These are phyloP conservation scores for Suillus luteus DNA, from an alignment of 768 basidiomycete genomes.

Conservation along the genomic window DNA sequence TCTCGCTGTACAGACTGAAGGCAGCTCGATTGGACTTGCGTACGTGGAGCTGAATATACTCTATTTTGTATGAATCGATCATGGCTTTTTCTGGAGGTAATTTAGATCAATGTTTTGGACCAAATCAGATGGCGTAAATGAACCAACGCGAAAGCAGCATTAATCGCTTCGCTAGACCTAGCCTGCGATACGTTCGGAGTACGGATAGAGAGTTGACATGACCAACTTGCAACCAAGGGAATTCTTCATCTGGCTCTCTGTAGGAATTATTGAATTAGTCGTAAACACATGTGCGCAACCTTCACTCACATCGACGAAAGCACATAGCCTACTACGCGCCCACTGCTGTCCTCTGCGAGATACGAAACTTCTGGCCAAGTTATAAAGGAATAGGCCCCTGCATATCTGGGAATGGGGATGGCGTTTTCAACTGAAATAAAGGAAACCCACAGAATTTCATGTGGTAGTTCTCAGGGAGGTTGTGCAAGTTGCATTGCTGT, in stretches of 20 bases:
- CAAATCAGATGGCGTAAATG: neutral
- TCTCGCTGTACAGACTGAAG: constrained; percentile 21
- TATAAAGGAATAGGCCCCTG: constrained; percentile 49
- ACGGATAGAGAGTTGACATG: constrained; percentile 33
- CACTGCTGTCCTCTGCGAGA: constrained; percentile 51
- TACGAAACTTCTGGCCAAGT: constrained; percentile 57
- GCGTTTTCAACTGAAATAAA: neutral
- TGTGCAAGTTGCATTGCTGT: constrained; percentile 52
- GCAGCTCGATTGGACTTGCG: constrained; percentile 32
- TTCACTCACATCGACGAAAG: constrained; percentile 52
- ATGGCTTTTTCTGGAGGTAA: constrained; percentile 28
- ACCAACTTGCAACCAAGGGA: constrained; percentile 20
- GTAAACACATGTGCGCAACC: no score
- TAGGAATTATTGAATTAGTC: neutral
- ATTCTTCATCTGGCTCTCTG: constrained; percentile 28
- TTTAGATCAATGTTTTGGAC: constrained; percentile 5
- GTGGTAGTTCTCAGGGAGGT: constrained; percentile 53
- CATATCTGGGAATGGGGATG: constrained; percentile 10
- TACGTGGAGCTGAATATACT: constrained; percentile 31
- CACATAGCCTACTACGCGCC: constrained; percentile 57
- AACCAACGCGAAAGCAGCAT: constrained; percentile 31
- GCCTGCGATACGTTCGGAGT: constrained; percentile 31
- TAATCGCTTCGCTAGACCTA: constrained; percentile 28
- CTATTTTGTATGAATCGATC: constrained; percentile 19
- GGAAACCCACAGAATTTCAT: constrained; percentile 32